phyloP scores from a whole-genome alignment of 2,329 filamentous ascomycete species.

The Diaporthe batatas region DNA sequence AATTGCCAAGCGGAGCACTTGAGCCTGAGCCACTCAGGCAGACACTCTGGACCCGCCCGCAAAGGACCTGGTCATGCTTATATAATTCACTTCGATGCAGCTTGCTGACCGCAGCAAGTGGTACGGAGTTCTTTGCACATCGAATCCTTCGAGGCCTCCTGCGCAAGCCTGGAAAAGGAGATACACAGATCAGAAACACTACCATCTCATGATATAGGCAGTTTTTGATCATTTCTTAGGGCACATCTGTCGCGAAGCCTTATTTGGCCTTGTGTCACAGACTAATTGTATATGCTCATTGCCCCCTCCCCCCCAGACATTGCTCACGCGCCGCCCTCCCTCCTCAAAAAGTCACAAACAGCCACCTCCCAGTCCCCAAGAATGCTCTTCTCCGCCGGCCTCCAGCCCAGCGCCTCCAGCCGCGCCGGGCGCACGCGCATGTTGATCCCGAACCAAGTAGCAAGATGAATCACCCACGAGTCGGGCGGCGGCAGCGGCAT shows the following conservation, averaged over 20 bases:
- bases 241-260: too few species aligned
- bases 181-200: too few species aligned
- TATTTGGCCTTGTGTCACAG: too few species aligned
- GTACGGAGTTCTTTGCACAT: neutral
- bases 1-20: neutral
- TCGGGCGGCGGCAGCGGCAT: conserved; percentile 30
- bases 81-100: conserved; percentile 8
- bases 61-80: conserved; percentile 3
- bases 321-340: neutral
- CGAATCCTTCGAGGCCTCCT: too few species aligned
- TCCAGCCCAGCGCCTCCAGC: conserved; percentile 26
- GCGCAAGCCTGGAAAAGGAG: too few species aligned
- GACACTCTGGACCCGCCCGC: neutral
- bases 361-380: conserved; percentile 18
- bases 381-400: neutral
- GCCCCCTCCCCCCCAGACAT: too few species aligned
- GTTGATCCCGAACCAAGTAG: conserved; percentile 22
- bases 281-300: too few species aligned
- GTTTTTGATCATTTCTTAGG: too few species aligned
- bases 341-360: neutral
- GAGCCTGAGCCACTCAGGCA: too few species aligned
- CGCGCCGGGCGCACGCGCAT: conserved; percentile 23
- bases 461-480: conserved; percentile 31
- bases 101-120: neutral
- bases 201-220: too few species aligned